Evolutionary conservation across 2,329 filamentous ascomycete species (phyloP).

Genomic region (Venturia aucupariae): DNA sequence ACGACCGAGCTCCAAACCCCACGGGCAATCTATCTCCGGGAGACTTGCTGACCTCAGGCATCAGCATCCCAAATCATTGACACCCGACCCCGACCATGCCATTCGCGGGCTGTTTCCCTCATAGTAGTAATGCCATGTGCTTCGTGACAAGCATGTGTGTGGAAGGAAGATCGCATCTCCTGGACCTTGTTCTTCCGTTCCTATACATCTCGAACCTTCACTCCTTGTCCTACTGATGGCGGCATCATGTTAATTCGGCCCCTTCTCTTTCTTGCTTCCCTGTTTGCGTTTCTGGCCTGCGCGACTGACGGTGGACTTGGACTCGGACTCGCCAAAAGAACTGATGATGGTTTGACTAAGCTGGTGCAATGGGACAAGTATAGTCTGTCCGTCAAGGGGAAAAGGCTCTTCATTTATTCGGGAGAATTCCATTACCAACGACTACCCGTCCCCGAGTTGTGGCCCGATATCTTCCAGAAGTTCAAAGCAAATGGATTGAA

Average conservation of each 20-base stretch:
- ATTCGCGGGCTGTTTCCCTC: not conserved
- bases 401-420: constrained; percentile 43
- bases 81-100: not conserved
- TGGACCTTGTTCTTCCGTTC: not conserved
- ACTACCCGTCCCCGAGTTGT: constrained; percentile 41
- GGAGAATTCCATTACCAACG: constrained; percentile 48
- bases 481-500: constrained; percentile 47
- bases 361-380: constrained; percentile 45
- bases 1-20: not conserved
- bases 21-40: not conserved
- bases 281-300: constrained; percentile 19
- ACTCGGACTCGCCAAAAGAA: too few species aligned
- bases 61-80: not conserved
- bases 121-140: not conserved
- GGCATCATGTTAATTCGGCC: constrained; percentile 10
- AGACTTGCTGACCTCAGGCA: too few species aligned
- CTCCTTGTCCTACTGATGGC: not conserved
- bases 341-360: constrained; percentile 34
- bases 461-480: constrained; percentile 47
- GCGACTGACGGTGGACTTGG: constrained; percentile 20
- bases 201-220: not conserved
- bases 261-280: constrained; percentile 17
- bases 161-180: not conserved
- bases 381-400: constrained; percentile 43
- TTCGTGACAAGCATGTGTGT: not conserved